phyloP scores from a whole-genome alignment of 2,329 filamentous ascomycete species.

The Penicillium brasilianum region DNA sequence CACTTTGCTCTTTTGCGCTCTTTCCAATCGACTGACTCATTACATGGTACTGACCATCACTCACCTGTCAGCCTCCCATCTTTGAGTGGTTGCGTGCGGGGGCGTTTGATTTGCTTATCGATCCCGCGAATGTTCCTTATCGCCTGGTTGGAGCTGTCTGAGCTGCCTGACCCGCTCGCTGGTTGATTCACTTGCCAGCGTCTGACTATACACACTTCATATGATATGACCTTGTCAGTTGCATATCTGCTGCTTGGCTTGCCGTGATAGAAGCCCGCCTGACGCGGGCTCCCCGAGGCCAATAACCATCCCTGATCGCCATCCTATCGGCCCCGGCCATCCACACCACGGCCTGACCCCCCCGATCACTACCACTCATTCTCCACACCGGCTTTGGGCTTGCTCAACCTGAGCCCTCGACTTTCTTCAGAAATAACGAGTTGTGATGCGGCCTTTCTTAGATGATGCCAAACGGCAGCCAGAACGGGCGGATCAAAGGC shows the following conservation, averaged over 20 bases:
- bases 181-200: neutral
- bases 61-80: neutral
- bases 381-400: conserved; percentile 10
- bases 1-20: neutral
- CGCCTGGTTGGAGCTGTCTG: conserved; percentile 9
- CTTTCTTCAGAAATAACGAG: conserved; percentile 10
- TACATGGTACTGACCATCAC: neutral
- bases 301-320: conserved; percentile 15
- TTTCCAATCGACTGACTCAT: neutral
- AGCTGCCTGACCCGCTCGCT: conserved; percentile 9
- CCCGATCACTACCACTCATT: conserved; percentile 16
- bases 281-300: conserved; percentile 14
- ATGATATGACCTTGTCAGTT: conserved; percentile 26
- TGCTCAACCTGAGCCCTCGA: conserved; percentile 3
- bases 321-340: conserved; percentile 28
- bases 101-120: conserved; percentile 25
- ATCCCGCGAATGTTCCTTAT: conserved; percentile 25
- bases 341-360: conserved; percentile 23
- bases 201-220: conserved; percentile 18
- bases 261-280: conserved; percentile 17
- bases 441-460: conserved; percentile 41
- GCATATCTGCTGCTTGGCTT: conserved; percentile 12
- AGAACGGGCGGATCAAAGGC: conserved; percentile 43
- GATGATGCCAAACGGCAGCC: conserved; percentile 48
- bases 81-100: neutral